Evolutionary conservation across 2,329 filamentous ascomycete species (phyloP), one percentile per base, ranked within the genome.

Genomic region (Cladophialophora carrionii): DNA sequence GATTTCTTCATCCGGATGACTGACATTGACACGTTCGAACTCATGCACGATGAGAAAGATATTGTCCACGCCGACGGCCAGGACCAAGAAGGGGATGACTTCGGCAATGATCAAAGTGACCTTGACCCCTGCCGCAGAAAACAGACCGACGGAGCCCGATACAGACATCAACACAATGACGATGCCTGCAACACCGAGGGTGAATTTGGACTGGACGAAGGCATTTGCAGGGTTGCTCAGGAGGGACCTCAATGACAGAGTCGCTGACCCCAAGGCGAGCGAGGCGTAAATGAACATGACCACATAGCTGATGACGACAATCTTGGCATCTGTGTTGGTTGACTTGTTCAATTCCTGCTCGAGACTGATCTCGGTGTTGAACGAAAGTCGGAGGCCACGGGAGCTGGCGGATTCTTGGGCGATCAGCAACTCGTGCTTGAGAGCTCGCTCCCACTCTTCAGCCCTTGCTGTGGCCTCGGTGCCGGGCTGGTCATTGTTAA

Each of bases 281-380:
- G 94, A 98, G 3, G 93, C 95, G 74, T 99, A 99, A 68, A 99
- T 80, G 78, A 99, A 99, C 95, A 99, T 99, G 80, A 97, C 91
- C 69, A 98, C 84, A 79, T 99, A 99, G 82, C 94, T 98, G 78
- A 99, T 89, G 61, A 94, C 87, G 26, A 99, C 88, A 73, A 99
- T 99, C 77, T 94, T 97, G 52, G 94, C 96, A 77, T 99, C 95
- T 0, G 95, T 98, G 77, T 99, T 99, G 57, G 92, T 97, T 43
- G 92, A 96, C 79, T 98, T 96, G 81, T 97, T 99, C 64, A 99
- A 83, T 75, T 99, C 95, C 75, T 97, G 86, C 76, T 98, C 94
- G 67, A 99, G 81, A 76, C 93, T 97, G 77, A 94, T 91, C 78
- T 99, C 95, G 0, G 95, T 96, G 57, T 88, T 96, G 83, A 98